Percentiles rank a stretch among this genome's conserved stretches.
Evolutionary conservation across 129 eudicot genomes (phyloP).

Genomic region (Pseudognaphalium luteoalbum): DNA sequence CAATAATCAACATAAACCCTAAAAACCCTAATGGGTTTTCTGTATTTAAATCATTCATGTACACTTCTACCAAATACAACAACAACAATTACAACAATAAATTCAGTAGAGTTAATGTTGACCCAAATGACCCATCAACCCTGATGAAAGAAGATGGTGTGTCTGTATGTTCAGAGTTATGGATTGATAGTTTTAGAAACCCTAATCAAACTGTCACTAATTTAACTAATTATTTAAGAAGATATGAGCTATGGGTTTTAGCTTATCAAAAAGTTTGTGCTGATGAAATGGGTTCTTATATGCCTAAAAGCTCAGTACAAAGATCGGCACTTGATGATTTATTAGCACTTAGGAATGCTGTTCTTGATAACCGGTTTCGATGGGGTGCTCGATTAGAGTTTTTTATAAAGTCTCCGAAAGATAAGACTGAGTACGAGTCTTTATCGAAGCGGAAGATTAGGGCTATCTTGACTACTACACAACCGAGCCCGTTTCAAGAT

Average conservation of each 20-base stretch:
- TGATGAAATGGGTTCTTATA: conserved; percentile 73
- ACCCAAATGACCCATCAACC: conserved; percentile 76
- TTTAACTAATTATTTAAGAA: conserved; percentile 57
- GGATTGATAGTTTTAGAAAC: conserved; percentile 74
- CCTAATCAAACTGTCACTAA: conserved; percentile 57
- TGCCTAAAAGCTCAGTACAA: conserved; percentile 68
- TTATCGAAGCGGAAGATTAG: conserved; percentile 68
- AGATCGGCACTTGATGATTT: conserved; percentile 66
- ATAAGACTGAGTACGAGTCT: conserved; percentile 62
- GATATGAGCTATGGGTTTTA: conserved; percentile 86
- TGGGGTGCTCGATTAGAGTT: conserved; percentile 80
- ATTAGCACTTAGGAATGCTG: conserved; percentile 75
- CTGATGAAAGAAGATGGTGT: conserved; percentile 89
- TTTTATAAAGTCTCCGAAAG: conserved; percentile 68
- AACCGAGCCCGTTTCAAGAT: conserved; percentile 79
- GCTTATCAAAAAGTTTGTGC: conserved; percentile 89
- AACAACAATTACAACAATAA: conserved; percentile 16
- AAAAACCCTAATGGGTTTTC: conserved; percentile 35
- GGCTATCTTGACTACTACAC: conserved; percentile 68
- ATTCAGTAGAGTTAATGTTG: conserved; percentile 13
- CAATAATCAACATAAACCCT: conserved; percentile 16
- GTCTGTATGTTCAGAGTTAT: conserved; percentile 68
- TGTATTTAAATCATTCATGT: conserved; percentile 44
- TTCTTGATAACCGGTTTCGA: conserved; percentile 61
- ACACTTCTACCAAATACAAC: conserved; percentile 41